Evolutionary conservation across 75 land plant species (phyloP).

Genomic region (Selaginella moellendorffii): DNA sequence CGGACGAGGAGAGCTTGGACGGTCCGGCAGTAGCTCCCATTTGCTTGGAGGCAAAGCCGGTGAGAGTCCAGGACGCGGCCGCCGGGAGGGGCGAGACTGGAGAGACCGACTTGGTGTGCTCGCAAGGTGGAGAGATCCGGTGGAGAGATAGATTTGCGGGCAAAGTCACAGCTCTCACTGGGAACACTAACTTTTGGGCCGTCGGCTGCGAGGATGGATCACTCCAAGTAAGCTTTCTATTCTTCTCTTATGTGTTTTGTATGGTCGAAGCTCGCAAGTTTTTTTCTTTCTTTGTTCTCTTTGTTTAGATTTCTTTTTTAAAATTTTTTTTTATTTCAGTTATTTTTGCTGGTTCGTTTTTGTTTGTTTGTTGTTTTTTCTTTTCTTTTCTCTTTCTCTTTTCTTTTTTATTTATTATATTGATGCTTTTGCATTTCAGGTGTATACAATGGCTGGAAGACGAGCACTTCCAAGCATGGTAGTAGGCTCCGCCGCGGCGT

Average conservation of each 20-base stretch:
- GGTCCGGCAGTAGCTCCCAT: conserved; percentile 18
- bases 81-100: too few species aligned
- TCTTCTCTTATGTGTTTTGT: too few species aligned
- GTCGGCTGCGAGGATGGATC: conserved; percentile 70
- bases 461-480: conserved; percentile 82
- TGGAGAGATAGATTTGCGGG: conserved; percentile 80
- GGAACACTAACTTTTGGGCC: conserved; percentile 70
- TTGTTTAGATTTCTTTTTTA: too few species aligned
- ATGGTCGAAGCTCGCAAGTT: too few species aligned
- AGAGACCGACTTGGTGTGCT: conserved; percentile 73
- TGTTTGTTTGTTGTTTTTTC: too few species aligned
- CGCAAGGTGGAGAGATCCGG: conserved; percentile 42
- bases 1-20: conserved; percentile 45
- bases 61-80: conserved; percentile 28
- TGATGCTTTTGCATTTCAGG: too few species aligned
- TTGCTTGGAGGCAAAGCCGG: conserved; percentile 75
- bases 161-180: conserved; percentile 73
- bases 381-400: too few species aligned
- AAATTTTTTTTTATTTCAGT: too few species aligned
- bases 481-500: conserved; percentile 80
- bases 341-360: too few species aligned
- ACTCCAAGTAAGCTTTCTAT: too few species aligned
- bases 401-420: too few species aligned
- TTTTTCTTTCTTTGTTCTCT: too few species aligned
- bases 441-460: conserved; percentile 92